Conservation (phyloP, 371 early-diverging fungal genomes). For the Lichtheimia corymbifera region DNA sequence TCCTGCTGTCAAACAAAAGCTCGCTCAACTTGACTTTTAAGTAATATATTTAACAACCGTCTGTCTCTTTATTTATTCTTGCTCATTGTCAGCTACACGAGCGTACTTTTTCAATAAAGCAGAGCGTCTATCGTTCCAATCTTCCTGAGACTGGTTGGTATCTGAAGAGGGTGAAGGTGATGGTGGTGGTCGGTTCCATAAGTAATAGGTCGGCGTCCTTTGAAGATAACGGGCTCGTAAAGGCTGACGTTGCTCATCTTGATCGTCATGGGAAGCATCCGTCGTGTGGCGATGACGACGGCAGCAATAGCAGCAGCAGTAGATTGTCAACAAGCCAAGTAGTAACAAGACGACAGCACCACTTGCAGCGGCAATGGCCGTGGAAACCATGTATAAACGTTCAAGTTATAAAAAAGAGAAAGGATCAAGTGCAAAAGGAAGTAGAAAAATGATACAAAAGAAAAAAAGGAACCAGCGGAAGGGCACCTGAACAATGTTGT, state of each 20-base stretch:
- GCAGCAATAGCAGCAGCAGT: conserved; percentile 10
- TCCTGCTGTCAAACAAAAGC: background rate
- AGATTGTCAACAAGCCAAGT: background rate
- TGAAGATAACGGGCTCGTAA: conserved; percentile 11
- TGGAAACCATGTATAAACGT: background rate
- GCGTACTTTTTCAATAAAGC: conserved; percentile 22
- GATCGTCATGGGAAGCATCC: background rate
- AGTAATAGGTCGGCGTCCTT: conserved; percentile 20
- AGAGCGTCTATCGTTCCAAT: conserved; percentile 17
- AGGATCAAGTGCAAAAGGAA: background rate
- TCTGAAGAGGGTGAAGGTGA: conserved; percentile 8
- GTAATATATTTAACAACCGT: background rate
- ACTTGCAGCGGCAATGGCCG: background rate
- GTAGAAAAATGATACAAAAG: background rate
- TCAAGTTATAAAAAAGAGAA: conserved; percentile 4
- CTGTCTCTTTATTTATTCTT: background rate
- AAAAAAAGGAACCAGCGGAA: no score
- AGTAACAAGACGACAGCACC: background rate
- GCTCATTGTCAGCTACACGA: background rate
- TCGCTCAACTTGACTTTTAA: background rate
- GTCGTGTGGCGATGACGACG: background rate
- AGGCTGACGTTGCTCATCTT: conserved; percentile 12
- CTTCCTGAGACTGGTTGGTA: background rate
- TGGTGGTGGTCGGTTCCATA: conserved; percentile 21
- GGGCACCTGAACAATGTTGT: no score